Conservation (phyloP, 2,329 filamentous ascomycete species). For the Sclerotinia glacialis region DNA sequence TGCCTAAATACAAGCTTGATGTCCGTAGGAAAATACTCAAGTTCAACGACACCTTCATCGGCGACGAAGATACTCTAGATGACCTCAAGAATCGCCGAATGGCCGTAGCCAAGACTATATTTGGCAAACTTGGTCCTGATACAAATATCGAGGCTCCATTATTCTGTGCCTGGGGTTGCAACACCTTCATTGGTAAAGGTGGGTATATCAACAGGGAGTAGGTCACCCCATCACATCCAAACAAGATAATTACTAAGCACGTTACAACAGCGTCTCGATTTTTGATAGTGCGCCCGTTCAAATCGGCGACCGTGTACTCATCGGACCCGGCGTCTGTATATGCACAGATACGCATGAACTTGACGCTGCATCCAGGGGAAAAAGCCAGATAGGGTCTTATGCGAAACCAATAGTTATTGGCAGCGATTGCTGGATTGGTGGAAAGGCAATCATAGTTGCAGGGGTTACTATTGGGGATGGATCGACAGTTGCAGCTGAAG, state of each 20-base stretch:
- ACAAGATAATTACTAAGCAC: conserved; percentile 2
- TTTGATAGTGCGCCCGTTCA: conserved; percentile 48
- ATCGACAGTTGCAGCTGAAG: conserved; percentile 51
- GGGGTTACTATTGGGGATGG: conserved; percentile 54
- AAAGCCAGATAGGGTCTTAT: conserved; percentile 50
- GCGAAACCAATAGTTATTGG: conserved; percentile 48
- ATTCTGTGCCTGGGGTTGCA: conserved; percentile 32
- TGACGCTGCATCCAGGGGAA: conserved; percentile 52
- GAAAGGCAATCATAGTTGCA: conserved; percentile 49
- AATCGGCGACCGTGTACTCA: conserved; percentile 38
- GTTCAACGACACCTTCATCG: conserved; percentile 30
- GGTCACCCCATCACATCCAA: conserved; percentile 13
- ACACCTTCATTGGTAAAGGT: conserved; percentile 25
- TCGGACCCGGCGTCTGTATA: conserved; percentile 70
- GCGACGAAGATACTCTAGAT: conserved; percentile 26
- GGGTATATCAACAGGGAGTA: conserved; percentile 32
- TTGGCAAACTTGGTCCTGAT: conserved; percentile 28
- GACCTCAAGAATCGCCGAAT: conserved; percentile 26
- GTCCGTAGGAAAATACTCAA: conserved; percentile 23
- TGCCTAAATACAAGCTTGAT: conserved; percentile 20
- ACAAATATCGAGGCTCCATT: conserved; percentile 30
- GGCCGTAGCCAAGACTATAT: conserved; percentile 23
- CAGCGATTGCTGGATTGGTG: conserved; percentile 56
- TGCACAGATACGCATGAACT: conserved; percentile 71
- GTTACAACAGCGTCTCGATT: conserved; percentile 28